Base-by-base conservation (phyloP, 2,329 filamentous ascomycete genomes). In the Hymenoscyphus salicellus region DNA sequence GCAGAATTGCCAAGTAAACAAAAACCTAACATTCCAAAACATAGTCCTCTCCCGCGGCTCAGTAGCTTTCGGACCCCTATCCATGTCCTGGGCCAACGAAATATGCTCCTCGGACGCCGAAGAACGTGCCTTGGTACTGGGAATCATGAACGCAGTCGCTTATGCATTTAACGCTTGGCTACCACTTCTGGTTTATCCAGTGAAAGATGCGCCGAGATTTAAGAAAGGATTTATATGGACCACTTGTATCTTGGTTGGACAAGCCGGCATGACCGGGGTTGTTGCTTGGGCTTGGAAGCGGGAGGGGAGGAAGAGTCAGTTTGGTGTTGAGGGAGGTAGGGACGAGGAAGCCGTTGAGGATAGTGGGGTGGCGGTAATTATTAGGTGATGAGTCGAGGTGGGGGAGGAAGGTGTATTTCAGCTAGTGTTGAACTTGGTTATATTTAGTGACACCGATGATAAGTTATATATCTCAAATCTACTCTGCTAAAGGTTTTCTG, bases 1-100 rank as follows among this genome's bases (percentile, higher is more conserved):
- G n/a, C n/a, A n/a, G n/a, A n/a, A n/a, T 33, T 33, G 6, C 32
- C 10, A 38, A 38, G 5, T 14, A 38, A 38, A 33, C 32, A 33
- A 38, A 17, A 1, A 38, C 14, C 16, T 16, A 38, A 17, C 36
- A 17, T 38, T 6, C 4, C 14, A 38, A 38, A 38, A 5, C 14
- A 38, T 11, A 38, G 36, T 79, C 65, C 64, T 76, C 28, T 61
- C 73, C 1, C 76, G 73, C n/a, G 0, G 63, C 63, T 16, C 71
- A 65, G 28, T 79, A 71, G 56, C 75, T 65, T 41, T 73, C 70
- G 60, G 76, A 69, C 85, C 84, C 1, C 77, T 84, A 0, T 84
- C 52, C 72, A 79, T 81, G 72, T 78, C 79, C 4, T 83, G 80
- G 80, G 78, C 81, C 11, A 82, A 82, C 65, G 79, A 82, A 64